Base-by-base conservation (phyloP, 768 basidiomycete genomes). In the Erythrobasidium yunnanense region DNA sequence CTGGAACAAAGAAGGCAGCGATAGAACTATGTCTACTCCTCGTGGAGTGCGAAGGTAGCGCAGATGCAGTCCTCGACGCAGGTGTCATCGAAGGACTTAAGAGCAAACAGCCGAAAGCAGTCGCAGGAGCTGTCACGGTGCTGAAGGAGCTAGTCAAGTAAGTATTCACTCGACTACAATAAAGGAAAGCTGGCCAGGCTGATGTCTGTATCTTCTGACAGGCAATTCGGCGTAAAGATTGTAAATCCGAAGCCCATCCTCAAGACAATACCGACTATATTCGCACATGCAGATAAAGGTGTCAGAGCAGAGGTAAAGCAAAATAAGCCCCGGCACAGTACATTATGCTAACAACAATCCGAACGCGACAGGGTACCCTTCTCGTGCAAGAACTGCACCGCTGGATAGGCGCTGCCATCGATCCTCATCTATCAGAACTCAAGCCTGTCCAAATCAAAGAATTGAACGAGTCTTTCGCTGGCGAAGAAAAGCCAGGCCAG, bases 401-500 rank as follows among this genome's bases (percentile, higher is more conserved):
- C 66, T 90, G 84, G 75, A 84, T 97, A 60, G 93, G 89, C 72
- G 83, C 56, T 0, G 85, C 84, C 0, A 86, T 99, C 67, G 85
- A 90, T 58, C 82, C 88, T 51, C 89, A 84, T 80, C 78, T 99
- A 22, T 78, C 82, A 22, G 92, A 96, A 67, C 81, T 99, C 2
- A 99, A 99, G 75, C 90, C 93, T 1, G 90, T 99, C 2, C 95
- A 97, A 76, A 84, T 93, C 46, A 91, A 95, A 75, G 95, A 99
- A 71, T 76, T 99, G 71, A 89, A 88, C 72, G 93, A 96, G 73
- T 81, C 84, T 0, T 99, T 93, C 73, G 89, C 62, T 57, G 22
- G 65, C 32, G 56, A 58, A 53, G 67, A 88, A 63, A 78, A 75
- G 22, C 78, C 93, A 80, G 88, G 92, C 71, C 86, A 88, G 0